Evolutionary conservation across 139 green algal genomes (phyloP).

Genomic region (Coelastrella sp.): DNA sequence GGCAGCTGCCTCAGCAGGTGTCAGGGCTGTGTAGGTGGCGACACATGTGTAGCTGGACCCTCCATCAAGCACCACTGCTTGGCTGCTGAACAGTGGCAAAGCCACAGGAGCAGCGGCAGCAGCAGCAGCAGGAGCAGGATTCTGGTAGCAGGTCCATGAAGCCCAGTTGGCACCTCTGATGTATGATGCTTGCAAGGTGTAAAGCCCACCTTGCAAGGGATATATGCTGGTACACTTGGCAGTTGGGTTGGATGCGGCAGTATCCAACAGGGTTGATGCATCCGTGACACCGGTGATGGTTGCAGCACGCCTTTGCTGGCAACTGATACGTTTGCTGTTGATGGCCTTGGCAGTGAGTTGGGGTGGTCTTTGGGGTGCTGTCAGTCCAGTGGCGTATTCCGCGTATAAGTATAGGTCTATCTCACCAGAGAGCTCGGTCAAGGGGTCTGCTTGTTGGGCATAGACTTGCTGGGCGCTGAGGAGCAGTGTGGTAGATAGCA

Average conservation of each 20-base stretch:
- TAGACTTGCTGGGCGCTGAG: neutral
- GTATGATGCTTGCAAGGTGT: slow-evolving; percentile 22
- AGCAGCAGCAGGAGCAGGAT: neutral
- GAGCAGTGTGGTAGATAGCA: neutral
- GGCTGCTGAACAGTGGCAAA: slow-evolving; percentile 7
- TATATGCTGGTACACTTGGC: neutral
- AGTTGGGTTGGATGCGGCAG: neutral
- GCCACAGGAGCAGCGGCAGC: neutral
- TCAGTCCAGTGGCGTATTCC: neutral
- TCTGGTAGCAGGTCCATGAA: slow-evolving; percentile 22
- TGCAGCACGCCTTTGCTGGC: neutral
- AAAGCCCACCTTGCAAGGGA: neutral
- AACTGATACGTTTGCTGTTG: slow-evolving; percentile 29
- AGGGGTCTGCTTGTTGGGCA: neutral
- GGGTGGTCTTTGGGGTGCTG: neutral
- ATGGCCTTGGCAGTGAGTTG: neutral
- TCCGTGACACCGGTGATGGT: neutral
- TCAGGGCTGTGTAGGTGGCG: slow-evolving; percentile 30
- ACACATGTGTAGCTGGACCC: slow-evolving; percentile 33
- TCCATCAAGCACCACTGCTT: neutral
- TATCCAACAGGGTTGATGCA: neutral
- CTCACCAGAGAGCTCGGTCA: neutral
- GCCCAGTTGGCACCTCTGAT: slow-evolving; percentile 33
- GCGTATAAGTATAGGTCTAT: slow-evolving; percentile 17
- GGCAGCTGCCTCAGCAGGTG: neutral